Evolutionary conservation across 2,329 filamentous ascomycete species (phyloP).

Genomic region (Rhexocercosporidium sp.): DNA sequence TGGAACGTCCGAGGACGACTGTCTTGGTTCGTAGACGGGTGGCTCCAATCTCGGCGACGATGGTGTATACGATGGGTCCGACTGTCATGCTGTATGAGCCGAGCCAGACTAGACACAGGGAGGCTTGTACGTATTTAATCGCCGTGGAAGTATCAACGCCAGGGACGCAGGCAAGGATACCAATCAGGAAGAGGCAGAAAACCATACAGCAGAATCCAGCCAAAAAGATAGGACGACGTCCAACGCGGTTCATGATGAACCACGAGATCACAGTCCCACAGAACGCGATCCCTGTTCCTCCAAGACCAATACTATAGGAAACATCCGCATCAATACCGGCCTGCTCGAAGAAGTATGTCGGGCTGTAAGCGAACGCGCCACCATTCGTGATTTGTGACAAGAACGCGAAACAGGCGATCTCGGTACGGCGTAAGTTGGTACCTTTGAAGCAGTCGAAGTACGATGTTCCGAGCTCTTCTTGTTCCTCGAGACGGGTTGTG

Average conservation of each 20-base stretch:
- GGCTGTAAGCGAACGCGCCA: slow-evolving; percentile 67
- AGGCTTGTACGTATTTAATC: slow-evolving; percentile 33
- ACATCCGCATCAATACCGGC: slow-evolving; percentile 54
- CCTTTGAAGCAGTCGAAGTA: slow-evolving; percentile 56
- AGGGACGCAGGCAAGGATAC: slow-evolving; percentile 39
- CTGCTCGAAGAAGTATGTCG: slow-evolving; percentile 63
- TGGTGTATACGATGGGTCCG: slow-evolving; percentile 45
- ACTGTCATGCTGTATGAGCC: slow-evolving; percentile 44
- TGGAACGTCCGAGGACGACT: slow-evolving; percentile 38
- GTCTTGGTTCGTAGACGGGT: slow-evolving; percentile 44
- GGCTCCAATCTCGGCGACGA: slow-evolving; percentile 44
- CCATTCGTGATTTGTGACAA: slow-evolving; percentile 63
- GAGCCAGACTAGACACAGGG: slow-evolving; percentile 38
- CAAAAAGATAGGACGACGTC: slow-evolving; percentile 55
- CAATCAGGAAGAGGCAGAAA: slow-evolving; percentile 52
- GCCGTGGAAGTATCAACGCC: slow-evolving; percentile 16
- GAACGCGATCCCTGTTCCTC: slow-evolving; percentile 51
- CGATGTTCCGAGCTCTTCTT: slow-evolving; percentile 46
- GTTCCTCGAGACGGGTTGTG: slow-evolving; percentile 58
- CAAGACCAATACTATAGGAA: slow-evolving; percentile 59
- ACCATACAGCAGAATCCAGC: slow-evolving; percentile 51
- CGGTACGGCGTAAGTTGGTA: slow-evolving; percentile 50
- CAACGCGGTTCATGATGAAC: slow-evolving; percentile 52
- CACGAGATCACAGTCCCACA: slow-evolving; percentile 56
- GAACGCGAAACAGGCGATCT: slow-evolving; percentile 56